phyloP scores from a whole-genome alignment of 345 rosid genomes.

The Aquilaria yunnanensis region DNA sequence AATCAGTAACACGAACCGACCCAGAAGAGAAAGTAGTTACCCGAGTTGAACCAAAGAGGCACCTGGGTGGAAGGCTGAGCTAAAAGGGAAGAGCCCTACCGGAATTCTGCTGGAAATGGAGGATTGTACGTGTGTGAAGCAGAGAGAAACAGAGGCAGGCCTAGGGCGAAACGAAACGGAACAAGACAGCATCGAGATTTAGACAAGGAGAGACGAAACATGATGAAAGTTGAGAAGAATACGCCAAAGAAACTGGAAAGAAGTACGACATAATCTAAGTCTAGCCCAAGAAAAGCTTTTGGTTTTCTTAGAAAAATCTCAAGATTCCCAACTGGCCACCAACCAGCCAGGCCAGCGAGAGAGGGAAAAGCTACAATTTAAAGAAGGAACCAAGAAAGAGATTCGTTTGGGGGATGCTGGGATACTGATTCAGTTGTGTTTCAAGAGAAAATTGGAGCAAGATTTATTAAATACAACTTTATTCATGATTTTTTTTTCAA shows the following conservation, averaged over 20 bases:
- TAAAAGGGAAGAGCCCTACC: not conserved
- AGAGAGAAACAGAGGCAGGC: conserved; percentile 9
- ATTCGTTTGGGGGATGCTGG: conserved; percentile 32
- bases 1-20: not conserved
- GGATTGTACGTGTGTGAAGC: conserved; percentile 11
- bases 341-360: not conserved
- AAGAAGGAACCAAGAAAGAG: not conserved
- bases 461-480: too few relatives aligned
- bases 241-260: conserved; percentile 1
- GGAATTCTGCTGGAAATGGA: conserved; percentile 14
- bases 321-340: not conserved
- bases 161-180: not conserved
- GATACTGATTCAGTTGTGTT: conserved; percentile 10
- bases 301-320: not conserved
- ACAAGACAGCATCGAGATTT: not conserved
- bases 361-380: too few relatives aligned
- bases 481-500: not conserved
- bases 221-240: not conserved
- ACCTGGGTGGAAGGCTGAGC: too few relatives aligned
- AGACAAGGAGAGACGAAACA: not conserved
- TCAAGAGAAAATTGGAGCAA: too few relatives aligned
- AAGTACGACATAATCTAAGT: not conserved
- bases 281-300: not conserved
- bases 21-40: not conserved
- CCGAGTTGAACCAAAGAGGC: not conserved